phyloP scores from a whole-genome alignment of 306 rosid species.

The Ochetophila trinervis region DNA sequence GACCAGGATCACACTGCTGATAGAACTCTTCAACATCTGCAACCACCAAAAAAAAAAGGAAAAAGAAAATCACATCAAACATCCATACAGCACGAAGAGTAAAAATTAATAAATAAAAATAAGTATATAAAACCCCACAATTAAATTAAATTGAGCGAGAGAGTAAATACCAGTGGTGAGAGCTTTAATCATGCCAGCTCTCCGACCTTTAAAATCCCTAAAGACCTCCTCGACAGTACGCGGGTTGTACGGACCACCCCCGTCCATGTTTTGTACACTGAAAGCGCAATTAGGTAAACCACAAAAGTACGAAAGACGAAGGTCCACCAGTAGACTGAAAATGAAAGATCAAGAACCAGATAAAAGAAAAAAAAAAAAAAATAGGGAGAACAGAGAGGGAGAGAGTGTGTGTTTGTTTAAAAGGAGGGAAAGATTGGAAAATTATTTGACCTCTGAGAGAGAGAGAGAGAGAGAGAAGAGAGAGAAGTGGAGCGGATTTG shows the following conservation, averaged over 20 bases:
- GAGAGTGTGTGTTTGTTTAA: conserved; percentile 14
- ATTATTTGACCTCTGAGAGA: conserved; percentile 32
- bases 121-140: not conserved
- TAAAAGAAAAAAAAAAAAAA: not conserved
- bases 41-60: not conserved
- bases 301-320: no score
- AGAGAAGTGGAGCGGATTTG: conserved; percentile 38
- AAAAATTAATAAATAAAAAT: not conserved
- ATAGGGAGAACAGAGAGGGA: conserved; percentile 4
- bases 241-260: conserved; percentile 35
- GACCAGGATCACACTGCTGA: conserved; percentile 71
- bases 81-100: not conserved
- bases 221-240: conserved; percentile 64
- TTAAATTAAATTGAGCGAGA: not conserved
- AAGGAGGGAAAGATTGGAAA: conserved; percentile 56
- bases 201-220: conserved; percentile 58
- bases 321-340: no score
- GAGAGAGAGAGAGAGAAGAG: not conserved
- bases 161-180: conserved; percentile 49
- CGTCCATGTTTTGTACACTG: conserved; percentile 37
- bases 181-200: conserved; percentile 63
- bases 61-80: not conserved
- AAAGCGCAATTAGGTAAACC: conserved; percentile 2
- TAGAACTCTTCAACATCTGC: conserved; percentile 50
- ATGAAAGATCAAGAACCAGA: not conserved